Evolutionary conservation across 164 flowering plant genomes (phyloP), one percentile per base, ranked within the genome.

Genomic region (Vitis labrusca): DNA sequence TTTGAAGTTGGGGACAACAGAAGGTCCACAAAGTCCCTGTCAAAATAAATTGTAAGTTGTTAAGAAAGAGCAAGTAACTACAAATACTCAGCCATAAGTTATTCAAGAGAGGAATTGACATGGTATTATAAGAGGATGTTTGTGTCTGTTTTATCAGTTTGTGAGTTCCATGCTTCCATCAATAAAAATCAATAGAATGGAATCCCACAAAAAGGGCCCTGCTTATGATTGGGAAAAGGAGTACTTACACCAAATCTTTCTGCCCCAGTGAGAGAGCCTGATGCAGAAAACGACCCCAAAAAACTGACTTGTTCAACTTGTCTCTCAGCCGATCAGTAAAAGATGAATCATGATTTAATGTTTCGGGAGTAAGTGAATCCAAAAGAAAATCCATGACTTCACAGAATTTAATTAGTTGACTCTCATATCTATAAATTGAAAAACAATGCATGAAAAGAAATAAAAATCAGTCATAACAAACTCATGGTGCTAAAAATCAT

Each of bases 1-100:
- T 91, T 91, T 10, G 99, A 95, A 58, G 99, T 90, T 12, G 99
- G 99, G n/a, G 99, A 85, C 65, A 93, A 50, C 65, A 95, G 74
- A 68, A 95, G 97, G 64, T 95, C 96, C 92, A 93, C 75, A 61
- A 93, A 93, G 63, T 93, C 90, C 90, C 98, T 93, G 86, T 60
- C 76, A 85, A 74, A 76, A 77, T 60, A 56, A 70, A 68, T 55
- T 30, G 61, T 69, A n/a, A 30, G 16, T 56, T 44, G 61, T 68
- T 17, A 51, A 59, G 3, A 58, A 70, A 64, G 11, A 9, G 2
- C 8, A 0, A 8, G 9, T 50, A 23, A 23, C 27, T 23, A 23
- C 30, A 53, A 3, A 57, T 48, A 53, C 19, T 10, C 27, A 23
- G 27, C 27, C 27, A 23, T 23, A 61, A 50, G n/a, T 14, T 7